A percentile compares a stretch with the other conserved stretches of the same genome.
Conservation (phyloP, 2,329 filamentous ascomycete genomes). For the Periconia digitata region DNA sequence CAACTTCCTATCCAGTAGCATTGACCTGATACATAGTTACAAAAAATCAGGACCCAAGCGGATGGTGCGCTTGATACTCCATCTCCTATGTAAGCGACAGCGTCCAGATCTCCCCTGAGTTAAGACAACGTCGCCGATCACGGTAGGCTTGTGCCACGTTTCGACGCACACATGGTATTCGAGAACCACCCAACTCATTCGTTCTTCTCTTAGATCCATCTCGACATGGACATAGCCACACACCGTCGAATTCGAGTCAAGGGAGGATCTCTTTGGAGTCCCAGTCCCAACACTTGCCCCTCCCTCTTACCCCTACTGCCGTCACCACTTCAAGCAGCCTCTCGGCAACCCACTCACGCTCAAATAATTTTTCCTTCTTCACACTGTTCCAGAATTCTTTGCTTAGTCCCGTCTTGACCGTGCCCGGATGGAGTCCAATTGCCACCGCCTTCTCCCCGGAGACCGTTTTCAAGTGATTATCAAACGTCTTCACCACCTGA, state of each 20-base stretch:
- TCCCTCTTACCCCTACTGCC: slow-evolving; percentile 59
- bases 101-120: background rate
- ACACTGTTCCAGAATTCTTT: slow-evolving; percentile 71
- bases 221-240: too few relatives aligned
- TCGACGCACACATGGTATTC: background rate
- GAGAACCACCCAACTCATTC: too few relatives aligned
- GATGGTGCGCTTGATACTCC: background rate
- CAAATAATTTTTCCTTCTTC: slow-evolving; percentile 64
- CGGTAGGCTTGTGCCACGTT: background rate
- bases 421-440: slow-evolving; percentile 76
- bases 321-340: slow-evolving; percentile 66
- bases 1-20: background rate
- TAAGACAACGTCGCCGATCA: background rate
- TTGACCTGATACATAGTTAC: background rate
- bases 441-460: slow-evolving; percentile 66
- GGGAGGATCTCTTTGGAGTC: slow-evolving; percentile 42
- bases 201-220: too few relatives aligned
- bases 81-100: background rate
- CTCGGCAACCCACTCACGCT: slow-evolving; percentile 65
- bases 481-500: slow-evolving; percentile 70
- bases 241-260: too few relatives aligned
- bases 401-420: slow-evolving; percentile 74
- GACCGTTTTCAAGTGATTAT: slow-evolving; percentile 63
- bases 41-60: too few relatives aligned
- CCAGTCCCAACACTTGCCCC: slow-evolving; percentile 46